A percentile compares a stretch with the other conserved stretches of the same genome.
Conservation (phyloP, 2,329 filamentous ascomycete species). For the Colletotrichum sp. region DNA sequence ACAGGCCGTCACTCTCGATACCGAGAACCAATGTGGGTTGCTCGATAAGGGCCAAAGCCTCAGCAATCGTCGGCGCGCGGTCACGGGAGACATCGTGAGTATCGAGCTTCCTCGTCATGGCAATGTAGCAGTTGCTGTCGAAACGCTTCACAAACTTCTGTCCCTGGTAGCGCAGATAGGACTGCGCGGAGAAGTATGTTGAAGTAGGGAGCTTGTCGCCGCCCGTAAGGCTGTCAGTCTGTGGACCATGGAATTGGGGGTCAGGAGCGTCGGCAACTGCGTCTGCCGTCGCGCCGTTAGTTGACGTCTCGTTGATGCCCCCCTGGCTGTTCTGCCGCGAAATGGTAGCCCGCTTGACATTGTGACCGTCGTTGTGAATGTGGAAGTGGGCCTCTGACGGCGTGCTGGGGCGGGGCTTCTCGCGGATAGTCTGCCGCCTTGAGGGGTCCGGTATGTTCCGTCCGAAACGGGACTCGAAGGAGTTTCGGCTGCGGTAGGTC, state of each 20-base stretch:
- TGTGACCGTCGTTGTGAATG: slow-evolving; percentile 84
- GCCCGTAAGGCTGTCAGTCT: slow-evolving; percentile 49
- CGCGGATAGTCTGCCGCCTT: slow-evolving; percentile 82
- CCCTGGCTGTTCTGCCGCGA: slow-evolving; percentile 51
- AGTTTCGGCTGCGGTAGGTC: slow-evolving; percentile 95
- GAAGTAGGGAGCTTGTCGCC: slow-evolving; percentile 61
- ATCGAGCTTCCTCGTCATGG: slow-evolving; percentile 96
- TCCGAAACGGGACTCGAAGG: slow-evolving; percentile 94
- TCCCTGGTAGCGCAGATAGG: slow-evolving; percentile 95
- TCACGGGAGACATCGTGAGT: slow-evolving; percentile 92
- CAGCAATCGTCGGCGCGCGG: slow-evolving; percentile 69
- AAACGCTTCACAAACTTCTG: slow-evolving; percentile 97
- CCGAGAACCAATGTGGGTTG: slow-evolving; percentile 92
- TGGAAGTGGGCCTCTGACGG: slow-evolving; percentile 77
- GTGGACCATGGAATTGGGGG: slow-evolving; percentile 75
- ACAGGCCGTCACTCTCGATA: slow-evolving; percentile 94
- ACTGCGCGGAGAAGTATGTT: slow-evolving; percentile 98
- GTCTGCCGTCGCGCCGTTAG: slow-evolving; percentile 28
- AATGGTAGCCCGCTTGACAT: slow-evolving; percentile 56
- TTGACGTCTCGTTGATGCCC: neutral
- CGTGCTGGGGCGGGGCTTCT: slow-evolving; percentile 62
- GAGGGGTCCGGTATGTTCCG: slow-evolving; percentile 89
- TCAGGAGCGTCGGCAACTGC: slow-evolving; percentile 44
- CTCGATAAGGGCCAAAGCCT: slow-evolving; percentile 80
- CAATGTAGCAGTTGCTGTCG: slow-evolving; percentile 98